Conservation (phyloP, 176 grass and related monocot species). For the Sorghum bicolor region Sorghum_bicolor_NCBIv3 NC_012872.2:67391001-67391500, state of each 20-base stretch:
- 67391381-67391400: conserved; percentile 71
- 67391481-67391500: not conserved
- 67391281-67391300: conserved; percentile 65
- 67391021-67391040: not conserved
- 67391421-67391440: not conserved
- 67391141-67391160: conserved; percentile 22
- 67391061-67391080: conserved; percentile 2
- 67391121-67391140: not conserved
- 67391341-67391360: conserved; percentile 71
- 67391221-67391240: conserved; percentile 82
- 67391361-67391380: conserved; percentile 75
- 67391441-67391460: not conserved
- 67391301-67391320: conserved; percentile 55
- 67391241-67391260: conserved; percentile 59
- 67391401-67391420: conserved; percentile 56
- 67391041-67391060: not conserved
- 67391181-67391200: conserved; percentile 40
- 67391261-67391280: conserved; percentile 76
- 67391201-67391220: conserved; percentile 63
- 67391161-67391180: conserved; percentile 32
- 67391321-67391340: conserved; percentile 63
- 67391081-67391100: not conserved
- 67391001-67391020: not conserved
- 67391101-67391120: not conserved
- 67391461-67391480: not conserved